These are phyloP conservation scores for Coelastrella sp. DNA, from an alignment of 139 green algal genomes.

Conservation along the genomic window DNA sequence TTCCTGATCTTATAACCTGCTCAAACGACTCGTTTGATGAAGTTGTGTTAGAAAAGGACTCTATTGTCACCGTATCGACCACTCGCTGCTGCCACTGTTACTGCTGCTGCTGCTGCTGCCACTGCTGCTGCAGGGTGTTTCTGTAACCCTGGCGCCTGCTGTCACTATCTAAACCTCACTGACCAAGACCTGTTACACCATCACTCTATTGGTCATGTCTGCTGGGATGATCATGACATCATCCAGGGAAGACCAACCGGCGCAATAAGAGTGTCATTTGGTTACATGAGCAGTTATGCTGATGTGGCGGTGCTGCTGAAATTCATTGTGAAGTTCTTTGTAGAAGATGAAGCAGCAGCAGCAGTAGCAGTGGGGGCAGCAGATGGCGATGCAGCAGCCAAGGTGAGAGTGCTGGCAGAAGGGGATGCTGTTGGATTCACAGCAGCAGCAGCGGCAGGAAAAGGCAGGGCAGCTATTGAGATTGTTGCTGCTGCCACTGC, in stretches of 20 bases:
- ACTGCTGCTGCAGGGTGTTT: conserved; percentile 75
- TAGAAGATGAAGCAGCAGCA: conserved; percentile 52
- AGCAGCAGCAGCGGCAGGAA: background rate
- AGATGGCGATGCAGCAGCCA: background rate
- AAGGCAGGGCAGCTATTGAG: background rate
- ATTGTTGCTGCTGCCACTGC: background rate
- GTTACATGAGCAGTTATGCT: conserved; percentile 71
- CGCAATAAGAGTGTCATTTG: conserved; percentile 86
- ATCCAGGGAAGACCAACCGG: conserved; percentile 72
- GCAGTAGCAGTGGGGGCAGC: background rate
- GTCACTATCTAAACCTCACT: conserved; percentile 53
- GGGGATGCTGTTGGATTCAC: background rate
- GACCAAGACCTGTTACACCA: conserved; percentile 22
- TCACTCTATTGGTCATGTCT: conserved; percentile 78
- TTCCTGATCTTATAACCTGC: too few species aligned
- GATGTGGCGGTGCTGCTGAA: conserved; percentile 73
- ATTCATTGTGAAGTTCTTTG: conserved; percentile 68
- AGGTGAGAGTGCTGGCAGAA: background rate
- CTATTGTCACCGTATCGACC: too few species aligned
- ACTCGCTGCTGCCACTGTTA: background rate
- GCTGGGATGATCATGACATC: conserved; percentile 88
- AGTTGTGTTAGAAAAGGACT: background rate
- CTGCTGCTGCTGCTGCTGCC: background rate
- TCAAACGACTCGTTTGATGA: background rate
- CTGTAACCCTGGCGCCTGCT: conserved; percentile 91